Conservation (phyloP, 2,329 filamentous ascomycete genomes). For the Ophiostoma fasciatum region DNA sequence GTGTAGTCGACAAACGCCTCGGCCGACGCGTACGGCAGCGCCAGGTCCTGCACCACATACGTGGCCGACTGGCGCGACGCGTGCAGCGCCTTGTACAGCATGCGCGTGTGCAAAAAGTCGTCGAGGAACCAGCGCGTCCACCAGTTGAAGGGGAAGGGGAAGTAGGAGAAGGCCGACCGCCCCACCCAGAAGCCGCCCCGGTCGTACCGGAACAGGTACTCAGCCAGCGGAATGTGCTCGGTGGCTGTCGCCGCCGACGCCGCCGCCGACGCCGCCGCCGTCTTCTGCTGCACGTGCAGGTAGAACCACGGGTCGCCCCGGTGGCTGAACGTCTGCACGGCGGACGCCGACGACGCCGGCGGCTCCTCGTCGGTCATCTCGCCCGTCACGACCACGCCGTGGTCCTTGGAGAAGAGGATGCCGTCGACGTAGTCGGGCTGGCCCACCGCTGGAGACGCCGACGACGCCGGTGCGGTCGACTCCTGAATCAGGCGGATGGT, state of each 20-base stretch:
- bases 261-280: conserved; percentile 2
- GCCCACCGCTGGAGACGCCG: neutral
- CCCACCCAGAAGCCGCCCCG: conserved; percentile 62
- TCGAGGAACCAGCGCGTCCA: conserved; percentile 55
- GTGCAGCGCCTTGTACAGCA: conserved; percentile 60
- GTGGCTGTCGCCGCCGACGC: conserved; percentile 7
- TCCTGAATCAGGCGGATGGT: conserved; percentile 30
- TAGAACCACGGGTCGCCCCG: conserved; percentile 64
- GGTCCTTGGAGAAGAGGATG: conserved; percentile 46
- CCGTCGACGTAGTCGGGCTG: conserved; percentile 54
- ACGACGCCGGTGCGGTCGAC: neutral
- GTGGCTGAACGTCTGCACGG: conserved; percentile 38
- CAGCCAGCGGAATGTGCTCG: conserved; percentile 46
- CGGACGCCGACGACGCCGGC: conserved; percentile 22
- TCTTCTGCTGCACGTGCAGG: conserved; percentile 45
- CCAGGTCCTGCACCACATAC: conserved; percentile 56
- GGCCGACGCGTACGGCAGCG: conserved; percentile 36
- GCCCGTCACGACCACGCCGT: conserved; percentile 54
- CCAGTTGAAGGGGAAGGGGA: conserved; percentile 47
- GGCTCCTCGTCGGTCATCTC: conserved; percentile 38
- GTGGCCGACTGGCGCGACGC: conserved; percentile 48
- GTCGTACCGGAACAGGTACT: conserved; percentile 60
- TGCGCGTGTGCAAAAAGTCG: conserved; percentile 58
- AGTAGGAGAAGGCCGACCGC: conserved; percentile 50
- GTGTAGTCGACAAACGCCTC: conserved; percentile 42